Evolutionary conservation across 768 basidiomycete genomes (phyloP).

Genomic region (Strobilomyces confusus): DNA sequence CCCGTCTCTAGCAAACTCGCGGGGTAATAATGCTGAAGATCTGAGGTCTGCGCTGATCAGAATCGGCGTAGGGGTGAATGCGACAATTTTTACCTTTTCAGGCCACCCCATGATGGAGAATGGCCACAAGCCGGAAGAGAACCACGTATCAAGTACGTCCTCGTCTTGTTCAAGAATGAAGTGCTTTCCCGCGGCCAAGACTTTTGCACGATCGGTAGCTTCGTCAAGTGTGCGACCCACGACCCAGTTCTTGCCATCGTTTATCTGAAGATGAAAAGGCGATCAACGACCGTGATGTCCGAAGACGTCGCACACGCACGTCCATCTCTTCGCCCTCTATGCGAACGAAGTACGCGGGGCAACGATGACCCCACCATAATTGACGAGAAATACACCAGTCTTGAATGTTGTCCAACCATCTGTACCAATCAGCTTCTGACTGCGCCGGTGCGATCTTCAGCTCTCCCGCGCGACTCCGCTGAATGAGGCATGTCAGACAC

Average conservation of each 20-base stretch:
- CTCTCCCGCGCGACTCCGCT: constrained; percentile 90
- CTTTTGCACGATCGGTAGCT: constrained; percentile 70
- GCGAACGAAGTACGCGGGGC: constrained; percentile 88
- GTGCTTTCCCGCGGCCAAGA: constrained; percentile 57
- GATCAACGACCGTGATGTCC: not conserved
- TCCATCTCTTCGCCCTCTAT: constrained; percentile 75
- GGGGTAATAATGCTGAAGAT: constrained; percentile 83
- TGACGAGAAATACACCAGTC: constrained; percentile 99
- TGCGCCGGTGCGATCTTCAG: constrained; percentile 76
- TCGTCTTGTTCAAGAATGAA: constrained; percentile 90
- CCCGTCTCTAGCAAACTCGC: constrained; percentile 92
- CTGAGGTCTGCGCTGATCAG: constrained; percentile 55
- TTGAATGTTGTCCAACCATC: constrained; percentile 92
- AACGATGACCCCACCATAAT: constrained; percentile 98
- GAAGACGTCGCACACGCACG: constrained; percentile 35
- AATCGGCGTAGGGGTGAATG: not conserved
- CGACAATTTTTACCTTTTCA: constrained; percentile 53
- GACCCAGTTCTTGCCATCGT: constrained; percentile 84
- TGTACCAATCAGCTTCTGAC: constrained; percentile 92
- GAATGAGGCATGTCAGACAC: not conserved
- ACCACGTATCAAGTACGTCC: constrained; percentile 99
- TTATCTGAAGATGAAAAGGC: constrained; percentile 37
- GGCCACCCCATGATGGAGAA: constrained; percentile 99
- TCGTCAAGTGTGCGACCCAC: constrained; percentile 78
- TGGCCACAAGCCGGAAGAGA: constrained; percentile 96